Evolutionary conservation across 2,329 filamentous ascomycete species (phyloP).

Genomic region (Microdochium paspali): DNA sequence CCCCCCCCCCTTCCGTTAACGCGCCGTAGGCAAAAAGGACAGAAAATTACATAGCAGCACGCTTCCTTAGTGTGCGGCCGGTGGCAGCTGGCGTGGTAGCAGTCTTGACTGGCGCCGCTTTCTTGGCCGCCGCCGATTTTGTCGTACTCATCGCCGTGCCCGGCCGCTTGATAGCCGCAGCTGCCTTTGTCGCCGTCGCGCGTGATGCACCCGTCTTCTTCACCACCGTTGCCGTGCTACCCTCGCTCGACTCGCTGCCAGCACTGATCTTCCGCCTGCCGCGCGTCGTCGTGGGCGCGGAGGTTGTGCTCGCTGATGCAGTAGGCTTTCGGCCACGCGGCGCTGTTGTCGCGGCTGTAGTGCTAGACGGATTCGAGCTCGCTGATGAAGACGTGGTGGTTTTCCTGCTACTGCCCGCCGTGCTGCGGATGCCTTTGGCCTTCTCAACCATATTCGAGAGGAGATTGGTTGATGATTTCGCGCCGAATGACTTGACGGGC

Average conservation of each 20-base stretch:
- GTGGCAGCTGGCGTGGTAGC: slow-evolving; percentile 29
- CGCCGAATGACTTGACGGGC: slow-evolving; percentile 26
- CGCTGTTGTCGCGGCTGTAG: slow-evolving; percentile 15
- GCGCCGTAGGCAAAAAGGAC: too few species aligned
- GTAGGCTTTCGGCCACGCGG: slow-evolving; percentile 24
- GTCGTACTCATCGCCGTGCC: slow-evolving; percentile 44
- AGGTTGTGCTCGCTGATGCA: slow-evolving; percentile 18
- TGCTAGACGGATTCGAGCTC: slow-evolving; percentile 23
- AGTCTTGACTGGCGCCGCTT: slow-evolving; percentile 32
- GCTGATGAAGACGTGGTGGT: slow-evolving; percentile 32
- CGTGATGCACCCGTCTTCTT: slow-evolving; percentile 37
- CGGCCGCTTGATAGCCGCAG: slow-evolving; percentile 36
- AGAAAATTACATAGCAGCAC: slow-evolving; percentile 1
- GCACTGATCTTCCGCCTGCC: slow-evolving; percentile 45
- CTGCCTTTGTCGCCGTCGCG: slow-evolving; percentile 22
- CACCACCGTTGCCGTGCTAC: slow-evolving; percentile 55
- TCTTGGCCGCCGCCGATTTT: slow-evolving; percentile 39
- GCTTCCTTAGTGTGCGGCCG: slow-evolving; percentile 23
- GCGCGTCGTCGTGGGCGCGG: slow-evolving; percentile 33
- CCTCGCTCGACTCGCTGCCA: slow-evolving; percentile 54
- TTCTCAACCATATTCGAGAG: slow-evolving; percentile 51
- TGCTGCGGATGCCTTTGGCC: slow-evolving; percentile 42
- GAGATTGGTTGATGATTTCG: slow-evolving; percentile 28
- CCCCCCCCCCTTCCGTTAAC: neutral
- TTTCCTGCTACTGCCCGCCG: slow-evolving; percentile 34